Conservation (phyloP, 1,284 basidiomycete species). For the Flammula alnicola region DNA sequence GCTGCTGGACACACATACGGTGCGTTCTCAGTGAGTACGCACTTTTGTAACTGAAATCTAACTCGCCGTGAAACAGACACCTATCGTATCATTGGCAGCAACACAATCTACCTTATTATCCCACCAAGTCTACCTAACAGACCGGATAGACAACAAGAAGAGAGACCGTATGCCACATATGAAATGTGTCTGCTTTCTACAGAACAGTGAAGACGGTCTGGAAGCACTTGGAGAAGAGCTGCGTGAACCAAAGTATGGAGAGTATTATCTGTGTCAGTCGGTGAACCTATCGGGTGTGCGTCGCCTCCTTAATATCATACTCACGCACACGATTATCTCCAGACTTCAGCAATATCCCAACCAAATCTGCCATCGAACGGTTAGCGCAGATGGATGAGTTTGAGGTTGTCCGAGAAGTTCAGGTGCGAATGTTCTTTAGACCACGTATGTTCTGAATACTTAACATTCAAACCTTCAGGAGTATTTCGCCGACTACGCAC, state of each 20-base stretch:
- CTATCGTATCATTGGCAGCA: constrained; percentile 93
- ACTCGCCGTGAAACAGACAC: constrained; percentile 65
- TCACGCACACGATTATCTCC: constrained; percentile 22
- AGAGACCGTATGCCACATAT: constrained; percentile 93
- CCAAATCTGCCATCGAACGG: constrained; percentile 90
- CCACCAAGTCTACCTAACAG: constrained; percentile 97
- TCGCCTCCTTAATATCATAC: constrained; percentile 21
- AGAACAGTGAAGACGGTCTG: constrained; percentile 81
- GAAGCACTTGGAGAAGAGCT: constrained; percentile 86
- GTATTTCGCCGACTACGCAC: constrained; percentile 94
- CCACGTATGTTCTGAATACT: not conserved
- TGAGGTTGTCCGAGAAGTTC: constrained; percentile 95
- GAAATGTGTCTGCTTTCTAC: constrained; percentile 95
- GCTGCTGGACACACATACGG: constrained; percentile 94
- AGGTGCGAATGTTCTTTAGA: constrained; percentile 56
- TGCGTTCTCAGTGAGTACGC: constrained; percentile 46
- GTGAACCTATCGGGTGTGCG: constrained; percentile 52
- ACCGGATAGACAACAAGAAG: constrained; percentile 91
- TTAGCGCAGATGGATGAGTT: constrained; percentile 96
- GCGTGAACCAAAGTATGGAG: constrained; percentile 89
- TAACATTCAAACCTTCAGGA: constrained; percentile 52
- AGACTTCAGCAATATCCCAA: constrained; percentile 96
- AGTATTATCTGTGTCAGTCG: constrained; percentile 97
- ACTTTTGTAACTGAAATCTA: not conserved
- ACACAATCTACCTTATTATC: constrained; percentile 95